Base-by-base conservation (phyloP, 2,329 filamentous ascomycete species). In the Aureobasidium vineae region DNA sequence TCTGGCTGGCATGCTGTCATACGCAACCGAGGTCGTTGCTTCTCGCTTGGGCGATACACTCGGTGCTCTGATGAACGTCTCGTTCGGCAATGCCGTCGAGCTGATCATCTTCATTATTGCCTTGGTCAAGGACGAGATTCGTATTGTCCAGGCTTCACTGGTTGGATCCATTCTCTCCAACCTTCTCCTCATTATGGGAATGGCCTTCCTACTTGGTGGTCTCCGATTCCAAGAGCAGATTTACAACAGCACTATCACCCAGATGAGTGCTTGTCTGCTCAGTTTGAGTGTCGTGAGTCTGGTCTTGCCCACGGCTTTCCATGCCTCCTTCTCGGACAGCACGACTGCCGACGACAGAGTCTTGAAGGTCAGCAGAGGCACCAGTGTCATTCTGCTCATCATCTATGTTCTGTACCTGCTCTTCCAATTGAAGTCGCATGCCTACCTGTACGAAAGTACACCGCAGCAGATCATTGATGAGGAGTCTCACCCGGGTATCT, bases 261-360 rank as follows among this genome's bases (percentile, higher is more conserved):
- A 97, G 76, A 97, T 97, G 91, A 97, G 92, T 75, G 93, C 93
- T 61, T 96, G 92, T 79, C 83, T 97, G 72, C 85, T 97, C 71
- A 96, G 91, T 81, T 78, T 97, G 77, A 93, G 90, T 74, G 93
- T 96, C 68, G 93, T 91, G 78, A 97, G 92, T 80, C 82, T 97
- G 26, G 84, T 97, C 31, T 79, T 97, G 45, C 69, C 90, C 83
- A 97, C 93, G 40, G 93, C 93, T 5, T 97, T 97, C 76, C 92
- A 97, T 74, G 91, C 92, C 19, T 95, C 93, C 0, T 97, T 95
- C 78, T 76, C 72, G 54, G 70, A 74, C 19, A 64, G 60, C 15
- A 74, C 74, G 0, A 78, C 82, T 33, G 92, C 92, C 21, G 89
- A 95, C 72, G 77, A 73, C 4, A 81, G 89, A 70, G 92, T 92